Evolutionary conservation across 306 rosid genomes (phyloP).

Genomic region (Psophocarpus tetragonolobus): DNA sequence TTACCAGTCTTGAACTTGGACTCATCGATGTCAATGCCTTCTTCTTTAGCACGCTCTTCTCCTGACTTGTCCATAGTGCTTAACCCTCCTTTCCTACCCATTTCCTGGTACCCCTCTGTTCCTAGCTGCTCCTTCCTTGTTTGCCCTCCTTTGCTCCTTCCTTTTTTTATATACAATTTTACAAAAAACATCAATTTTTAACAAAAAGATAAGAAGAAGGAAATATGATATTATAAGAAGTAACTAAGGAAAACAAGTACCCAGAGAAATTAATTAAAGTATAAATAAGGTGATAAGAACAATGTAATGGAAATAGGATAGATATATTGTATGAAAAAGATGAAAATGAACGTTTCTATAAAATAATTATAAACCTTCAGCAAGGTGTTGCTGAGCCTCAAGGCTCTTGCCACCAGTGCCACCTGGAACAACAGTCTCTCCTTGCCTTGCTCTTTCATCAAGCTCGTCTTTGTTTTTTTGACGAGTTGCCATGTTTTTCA

Average conservation of each 20-base stretch:
- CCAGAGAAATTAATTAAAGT: too few species aligned
- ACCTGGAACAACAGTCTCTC: constrained; percentile 78
- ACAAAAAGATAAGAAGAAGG: too few species aligned
- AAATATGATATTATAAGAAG: too few species aligned
- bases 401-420: constrained; percentile 90
- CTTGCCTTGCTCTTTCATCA: constrained; percentile 63
- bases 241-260: too few species aligned
- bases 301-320: not conserved
- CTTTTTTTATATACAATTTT: not conserved
- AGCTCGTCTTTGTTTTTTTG: constrained; percentile 51
- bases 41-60: constrained; percentile 60
- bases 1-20: constrained; percentile 53
- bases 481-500: constrained; percentile 44
- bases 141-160: constrained; percentile 64
- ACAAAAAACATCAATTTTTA: not conserved
- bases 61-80: constrained; percentile 63
- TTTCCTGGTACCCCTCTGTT: constrained; percentile 53
- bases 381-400: constrained; percentile 80
- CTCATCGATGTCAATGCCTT: constrained; percentile 58
- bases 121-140: constrained; percentile 69
- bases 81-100: constrained; percentile 75
- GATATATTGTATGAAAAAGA: not conserved
- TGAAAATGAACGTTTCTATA: not conserved
- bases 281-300: too few species aligned
- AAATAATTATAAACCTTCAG: constrained; percentile 56